These are phyloP conservation scores for Triticum monococcum DNA, from an alignment of 176 grass and related monocot species.

Conservation along the genomic window DNA sequence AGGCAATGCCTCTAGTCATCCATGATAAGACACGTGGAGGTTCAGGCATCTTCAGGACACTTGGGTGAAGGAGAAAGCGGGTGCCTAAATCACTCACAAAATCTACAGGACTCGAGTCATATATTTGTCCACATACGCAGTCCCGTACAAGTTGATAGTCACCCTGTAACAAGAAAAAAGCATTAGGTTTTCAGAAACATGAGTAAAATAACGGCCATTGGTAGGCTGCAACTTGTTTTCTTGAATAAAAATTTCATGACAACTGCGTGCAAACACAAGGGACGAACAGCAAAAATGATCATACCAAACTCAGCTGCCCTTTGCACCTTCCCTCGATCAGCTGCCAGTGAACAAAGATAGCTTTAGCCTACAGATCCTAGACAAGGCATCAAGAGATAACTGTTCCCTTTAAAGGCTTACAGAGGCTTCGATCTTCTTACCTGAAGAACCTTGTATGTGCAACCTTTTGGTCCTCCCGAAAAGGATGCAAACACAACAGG, in stretches of 20 bases:
- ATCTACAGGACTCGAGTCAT: slow-evolving; percentile 85
- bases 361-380: slow-evolving; percentile 5
- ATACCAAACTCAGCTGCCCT: slow-evolving; percentile 68
- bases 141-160: slow-evolving; percentile 84
- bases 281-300: neutral
- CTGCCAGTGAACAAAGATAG: slow-evolving; percentile 39
- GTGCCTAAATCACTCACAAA: slow-evolving; percentile 93
- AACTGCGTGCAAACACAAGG: neutral
- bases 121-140: slow-evolving; percentile 86
- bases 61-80: slow-evolving; percentile 86
- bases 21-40: slow-evolving; percentile 85
- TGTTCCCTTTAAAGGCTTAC: neutral
- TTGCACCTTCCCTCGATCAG: slow-evolving; percentile 65
- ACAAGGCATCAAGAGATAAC: slow-evolving; percentile 13
- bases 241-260: neutral
- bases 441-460: slow-evolving; percentile 96
- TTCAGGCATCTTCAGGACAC: slow-evolving; percentile 74
- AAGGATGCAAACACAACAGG: slow-evolving; percentile 85
- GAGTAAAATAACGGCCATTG: neutral
- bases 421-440: slow-evolving; percentile 30
- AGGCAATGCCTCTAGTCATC: slow-evolving; percentile 67
- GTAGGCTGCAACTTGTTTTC: neutral
- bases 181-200: neutral
- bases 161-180: slow-evolving; percentile 46
- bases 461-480: slow-evolving; percentile 91